Evolutionary conservation across 208 protist genomes (phyloP), one percentile per base, ranked within the genome.

Genomic region (Trypanosoma boissoni): DNA sequence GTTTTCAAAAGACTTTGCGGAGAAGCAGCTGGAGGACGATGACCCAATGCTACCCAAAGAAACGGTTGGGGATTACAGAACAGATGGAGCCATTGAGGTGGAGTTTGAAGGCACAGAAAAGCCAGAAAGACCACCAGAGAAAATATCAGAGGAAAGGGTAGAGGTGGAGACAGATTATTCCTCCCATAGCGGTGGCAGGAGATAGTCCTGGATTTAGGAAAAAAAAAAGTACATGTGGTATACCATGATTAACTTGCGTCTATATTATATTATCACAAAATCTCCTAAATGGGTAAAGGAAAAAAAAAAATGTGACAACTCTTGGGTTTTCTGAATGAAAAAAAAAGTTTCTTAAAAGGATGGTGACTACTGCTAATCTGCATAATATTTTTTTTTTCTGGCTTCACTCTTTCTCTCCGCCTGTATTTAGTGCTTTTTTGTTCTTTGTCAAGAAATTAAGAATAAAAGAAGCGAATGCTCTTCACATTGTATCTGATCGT

Each of bases 1-100:
- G 37, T 70, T 96, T 24, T 76, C 76, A 42, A 93, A 96, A 64
- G 89, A 96, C 51, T 93, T 96, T 63, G 54, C 83, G 31, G 86
- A 96, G 65, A 68, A 88, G 54, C 83, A 93, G 69, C 54, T 96
- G 23, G 89, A 96, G 75, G 76, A 81, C 2, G 89, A 96, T 69
- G 89, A 96, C 44, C 56, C 79, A 29, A 64, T 74, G 64, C 49
- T 95, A 45, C 83, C 86, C 1, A 87, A 81, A 48, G 89, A 90
- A 36, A 92, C 83, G 10, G 83, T 91, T 50, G 80, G 74, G 36
- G 57, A 86, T 31, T 93, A 92, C 82, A 72, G 49, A 58, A 87
- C 78, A 5, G 82, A 85, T 0, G 80, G 72, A 3, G 75, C 76
- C 9, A 83, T 92, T 8, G 86, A 96, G 59, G 86, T 92, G 20